Evolutionary conservation across 108 stramenopile species (phyloP), one percentile per base, ranked within the genome.

Genomic region (Epipyxis sp.): DNA sequence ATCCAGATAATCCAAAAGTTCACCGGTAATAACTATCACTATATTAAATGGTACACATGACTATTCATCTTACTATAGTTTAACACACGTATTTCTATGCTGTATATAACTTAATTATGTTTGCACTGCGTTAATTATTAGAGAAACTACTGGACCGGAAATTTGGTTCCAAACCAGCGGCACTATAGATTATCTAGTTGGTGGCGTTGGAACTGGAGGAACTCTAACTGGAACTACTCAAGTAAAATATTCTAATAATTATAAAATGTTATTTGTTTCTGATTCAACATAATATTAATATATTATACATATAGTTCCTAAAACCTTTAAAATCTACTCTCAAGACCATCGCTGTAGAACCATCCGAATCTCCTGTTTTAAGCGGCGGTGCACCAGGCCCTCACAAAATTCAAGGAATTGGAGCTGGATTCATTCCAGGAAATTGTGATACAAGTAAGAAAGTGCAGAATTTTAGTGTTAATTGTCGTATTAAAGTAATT

Each of bases 1-100:
- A 94, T 81, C 92, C 91, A 0, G 94, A 93, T 77, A 96, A 96
- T 85, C 92, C 91, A 1, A 92, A 92, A 82, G 82, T 90, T 46
- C 93, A 94, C 79, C 77, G 45, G 46, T 50, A 50, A n/a, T n/a
- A n/a, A n/a, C n/a, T n/a, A n/a, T n/a, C n/a, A n/a, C n/a, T n/a
- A n/a, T n/a, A n/a, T n/a, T n/a, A n/a, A n/a, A n/a, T n/a, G n/a
- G n/a, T n/a, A n/a, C n/a, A n/a, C n/a, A n/a, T n/a, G n/a, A n/a
- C n/a, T n/a, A n/a, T n/a, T n/a, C n/a, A n/a, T n/a, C n/a, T n/a
- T n/a, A n/a, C n/a, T n/a, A n/a, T n/a, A n/a, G n/a, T n/a, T n/a
- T n/a, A n/a, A n/a, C n/a, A n/a, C n/a, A n/a, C n/a, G n/a, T n/a
- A n/a, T n/a, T n/a, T n/a, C n/a, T n/a, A n/a, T n/a, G n/a, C n/a